These are phyloP conservation scores for Eucalyptus victrix DNA, from an alignment of 345 rosid species.

Conservation along the genomic window DNA sequence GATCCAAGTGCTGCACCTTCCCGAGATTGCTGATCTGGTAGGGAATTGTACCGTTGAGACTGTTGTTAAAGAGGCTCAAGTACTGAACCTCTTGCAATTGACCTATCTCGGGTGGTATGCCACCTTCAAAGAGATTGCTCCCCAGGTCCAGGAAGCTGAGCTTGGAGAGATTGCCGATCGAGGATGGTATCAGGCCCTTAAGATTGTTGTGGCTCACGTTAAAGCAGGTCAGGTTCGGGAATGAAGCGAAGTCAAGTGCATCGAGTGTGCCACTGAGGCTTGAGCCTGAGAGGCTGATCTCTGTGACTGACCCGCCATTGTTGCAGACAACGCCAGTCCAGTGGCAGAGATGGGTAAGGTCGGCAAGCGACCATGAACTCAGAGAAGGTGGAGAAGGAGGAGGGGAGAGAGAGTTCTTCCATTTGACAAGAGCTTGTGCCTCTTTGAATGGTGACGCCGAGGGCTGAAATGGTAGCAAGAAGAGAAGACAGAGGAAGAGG, in stretches of 20 bases:
- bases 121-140: not conserved
- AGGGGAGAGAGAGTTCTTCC: slow-evolving; percentile 14
- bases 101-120: not conserved
- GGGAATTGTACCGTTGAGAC: slow-evolving; percentile 17
- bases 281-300: slow-evolving; percentile 16
- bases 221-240: slow-evolving; percentile 31
- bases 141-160: not conserved
- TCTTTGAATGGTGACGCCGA: slow-evolving; percentile 25
- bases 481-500: not conserved
- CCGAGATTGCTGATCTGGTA: slow-evolving; percentile 27
- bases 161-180: not conserved
- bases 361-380: slow-evolving; percentile 39
- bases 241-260: slow-evolving; percentile 31
- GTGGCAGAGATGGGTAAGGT: slow-evolving; percentile 41
- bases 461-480: slow-evolving; percentile 12
- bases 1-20: slow-evolving; percentile 33
- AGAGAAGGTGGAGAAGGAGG: slow-evolving; percentile 17
- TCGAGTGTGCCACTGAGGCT: slow-evolving; percentile 22
- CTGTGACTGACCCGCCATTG: slow-evolving; percentile 7
- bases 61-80: not conserved
- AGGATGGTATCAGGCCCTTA: not conserved
- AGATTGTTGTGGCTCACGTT: slow-evolving; percentile 46
- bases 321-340: slow-evolving; percentile 42
- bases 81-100: not conserved
- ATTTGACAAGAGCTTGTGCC: slow-evolving; percentile 48